phyloP scores from a whole-genome alignment of 805 yeast genomes.

The Gaillardinia entomophila region DNA sequence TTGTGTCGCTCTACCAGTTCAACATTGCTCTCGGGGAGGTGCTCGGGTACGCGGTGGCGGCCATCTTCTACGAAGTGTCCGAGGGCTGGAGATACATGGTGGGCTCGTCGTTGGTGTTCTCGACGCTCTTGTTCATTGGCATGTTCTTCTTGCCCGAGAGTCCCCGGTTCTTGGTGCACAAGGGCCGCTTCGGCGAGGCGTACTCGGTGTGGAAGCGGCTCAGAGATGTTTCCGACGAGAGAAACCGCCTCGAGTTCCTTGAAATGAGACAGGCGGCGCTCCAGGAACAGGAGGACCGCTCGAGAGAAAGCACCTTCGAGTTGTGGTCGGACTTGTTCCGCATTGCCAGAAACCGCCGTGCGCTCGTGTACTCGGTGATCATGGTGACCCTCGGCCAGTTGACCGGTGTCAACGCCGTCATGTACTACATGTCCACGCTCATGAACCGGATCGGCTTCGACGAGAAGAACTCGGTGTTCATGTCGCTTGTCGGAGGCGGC shows the following conservation, averaged over 20 bases:
- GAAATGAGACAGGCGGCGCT: conserved; percentile 51
- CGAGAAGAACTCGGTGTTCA: conserved; percentile 47
- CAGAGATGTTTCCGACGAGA: conserved; percentile 40
- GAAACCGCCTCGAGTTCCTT: conserved; percentile 47
- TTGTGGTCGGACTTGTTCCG: conserved; percentile 47
- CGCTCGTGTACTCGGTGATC: conserved; percentile 49
- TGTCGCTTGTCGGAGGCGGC: conserved; percentile 69
- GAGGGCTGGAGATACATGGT: conserved; percentile 65
- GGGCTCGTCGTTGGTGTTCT: conserved; percentile 57
- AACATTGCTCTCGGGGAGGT: conserved; percentile 65
- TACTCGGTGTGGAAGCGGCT: conserved; percentile 51
- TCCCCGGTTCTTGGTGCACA: conserved; percentile 54
- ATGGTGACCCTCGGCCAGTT: conserved; percentile 60
- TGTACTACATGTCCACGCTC: conserved; percentile 59
- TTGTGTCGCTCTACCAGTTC: conserved; percentile 60
- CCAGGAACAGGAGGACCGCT: conserved; percentile 37
- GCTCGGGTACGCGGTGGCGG: conserved; percentile 58
- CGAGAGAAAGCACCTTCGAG: conserved; percentile 29
- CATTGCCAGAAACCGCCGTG: conserved; percentile 56
- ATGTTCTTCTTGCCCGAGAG: conserved; percentile 55
- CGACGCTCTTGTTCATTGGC: conserved; percentile 46
- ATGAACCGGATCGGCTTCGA: conserved; percentile 52
- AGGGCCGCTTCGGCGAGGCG: conserved; percentile 47
- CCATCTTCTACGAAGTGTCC: conserved; percentile 49
- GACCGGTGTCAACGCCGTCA: conserved; percentile 63